Base-by-base conservation (phyloP, 2,329 filamentous ascomycete genomes). In the Thelonectria rubi region DNA sequence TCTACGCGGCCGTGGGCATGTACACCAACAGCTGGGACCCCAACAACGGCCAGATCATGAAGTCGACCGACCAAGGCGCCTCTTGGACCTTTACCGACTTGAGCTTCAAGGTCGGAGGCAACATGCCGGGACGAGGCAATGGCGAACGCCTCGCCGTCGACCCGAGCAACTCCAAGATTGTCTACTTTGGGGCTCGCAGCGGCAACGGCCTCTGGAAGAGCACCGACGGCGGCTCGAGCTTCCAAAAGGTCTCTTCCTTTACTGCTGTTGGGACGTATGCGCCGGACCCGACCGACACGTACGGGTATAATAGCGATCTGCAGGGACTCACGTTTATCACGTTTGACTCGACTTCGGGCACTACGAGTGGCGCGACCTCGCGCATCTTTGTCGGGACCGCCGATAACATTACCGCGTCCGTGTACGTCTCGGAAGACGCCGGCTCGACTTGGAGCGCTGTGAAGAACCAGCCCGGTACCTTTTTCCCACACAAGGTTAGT, bases 1-100 rank as follows among this genome's bases (percentile, higher is more conserved):
- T 88, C 1, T 86, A 84, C 64, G 78, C 84, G 2, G 84, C 84
- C 0, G 79, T 82, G 1, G 84, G 85, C 58, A 80, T 84, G 77
- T 88, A 88, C 70, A 88, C 84, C n/a, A 87, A 83, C 69, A 76
- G 75, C 63, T 87, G 84, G 84, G 86, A 88, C 58, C 84, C 85
- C 1, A 84, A 82, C 56, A 78, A 81, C 5, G 85, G 84, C 8
- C 77, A 82, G 8, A 86, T 88, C 39, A 79, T 86, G 32, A 79
- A 81, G 26, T 86, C 83, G 9, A 81, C 78, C 9, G 84, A 88
- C 65, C 77, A 80, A 65, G 86, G 86, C 1, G 74, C 72, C 3
- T 86, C 84, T 1, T 88, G 84, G 82, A 68, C 75, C 1, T 75
- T 78, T 18, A 80, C 82, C 0, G 74, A 76, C 6, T 76, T 88